Percentiles rank a stretch among this genome's conserved stretches.
phyloP scores from a whole-genome alignment of 2,329 filamentous ascomycete genomes.

The Trichoderma semiorbis region DNA sequence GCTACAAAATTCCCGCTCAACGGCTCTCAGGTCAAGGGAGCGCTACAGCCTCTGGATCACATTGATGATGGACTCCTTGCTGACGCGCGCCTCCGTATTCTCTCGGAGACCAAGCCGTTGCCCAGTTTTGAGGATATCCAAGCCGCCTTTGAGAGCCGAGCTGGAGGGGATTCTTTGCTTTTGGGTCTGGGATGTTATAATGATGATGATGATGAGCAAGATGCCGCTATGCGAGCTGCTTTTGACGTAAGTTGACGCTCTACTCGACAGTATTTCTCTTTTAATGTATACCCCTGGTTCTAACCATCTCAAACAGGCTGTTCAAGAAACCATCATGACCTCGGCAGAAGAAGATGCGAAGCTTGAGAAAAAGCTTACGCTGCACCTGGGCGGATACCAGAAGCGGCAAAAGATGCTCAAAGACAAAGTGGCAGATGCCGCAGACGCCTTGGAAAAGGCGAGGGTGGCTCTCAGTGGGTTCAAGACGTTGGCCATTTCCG shows the following conservation, averaged over 20 bases:
- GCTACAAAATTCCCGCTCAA: constrained; percentile 70
- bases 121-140: constrained; percentile 51
- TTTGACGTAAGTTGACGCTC: constrained; percentile 61
- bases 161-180: constrained; percentile 55
- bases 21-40: constrained; percentile 61
- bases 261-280: not conserved
- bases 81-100: constrained; percentile 72
- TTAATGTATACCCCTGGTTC: not conserved
- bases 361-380: constrained; percentile 85
- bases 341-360: constrained; percentile 80
- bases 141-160: constrained; percentile 50
- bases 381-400: constrained; percentile 87
- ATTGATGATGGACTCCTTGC: constrained; percentile 71
- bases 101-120: constrained; percentile 60
- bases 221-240: constrained; percentile 60
- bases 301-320: constrained; percentile 43
- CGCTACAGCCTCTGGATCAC: constrained; percentile 54
- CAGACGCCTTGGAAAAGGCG: constrained; percentile 70
- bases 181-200: constrained; percentile 79
- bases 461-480: constrained; percentile 69
- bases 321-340: constrained; percentile 69
- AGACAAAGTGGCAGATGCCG: constrained; percentile 74
- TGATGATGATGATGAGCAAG: constrained; percentile 68
- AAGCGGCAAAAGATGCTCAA: constrained; percentile 77
- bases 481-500: constrained; percentile 70